A percentile compares a stretch with the other conserved stretches of the same genome.
phyloP scores from a whole-genome alignment of 345 rosid genomes.

The Gossypium anomalum region DNA sequence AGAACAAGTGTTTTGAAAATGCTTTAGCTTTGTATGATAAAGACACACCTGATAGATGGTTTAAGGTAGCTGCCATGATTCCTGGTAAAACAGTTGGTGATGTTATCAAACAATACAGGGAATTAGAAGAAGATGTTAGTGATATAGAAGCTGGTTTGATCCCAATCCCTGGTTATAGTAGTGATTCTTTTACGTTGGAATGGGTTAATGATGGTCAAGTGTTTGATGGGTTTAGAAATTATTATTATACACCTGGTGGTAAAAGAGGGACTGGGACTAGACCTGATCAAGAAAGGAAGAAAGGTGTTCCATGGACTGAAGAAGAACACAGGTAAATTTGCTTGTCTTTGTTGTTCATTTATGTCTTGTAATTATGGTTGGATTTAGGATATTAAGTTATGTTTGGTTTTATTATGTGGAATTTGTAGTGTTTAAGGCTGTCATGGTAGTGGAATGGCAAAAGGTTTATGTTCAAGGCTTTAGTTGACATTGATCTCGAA shows the following conservation, averaged over 20 bases:
- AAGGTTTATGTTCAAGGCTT: too few species aligned
- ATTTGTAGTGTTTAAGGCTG: background rate
- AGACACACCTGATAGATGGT: slow-evolving; percentile 92
- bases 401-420: background rate
- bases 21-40: slow-evolving; percentile 79
- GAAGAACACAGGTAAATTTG: slow-evolving; percentile 88
- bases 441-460: background rate
- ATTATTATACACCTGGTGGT: slow-evolving; percentile 53
- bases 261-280: slow-evolving; percentile 60
- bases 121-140: slow-evolving; percentile 84
- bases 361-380: background rate
- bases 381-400: background rate
- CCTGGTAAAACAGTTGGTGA: slow-evolving; percentile 93
- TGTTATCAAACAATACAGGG: slow-evolving; percentile 82
- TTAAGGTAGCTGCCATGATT: slow-evolving; percentile 76
- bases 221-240: slow-evolving; percentile 44
- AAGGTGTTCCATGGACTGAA: slow-evolving; percentile 99
- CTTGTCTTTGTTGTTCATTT: background rate
- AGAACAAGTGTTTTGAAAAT: slow-evolving; percentile 91
- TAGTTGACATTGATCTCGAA: background rate
- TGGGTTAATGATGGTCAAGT: slow-evolving; percentile 46
- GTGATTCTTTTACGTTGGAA: slow-evolving; percentile 79
- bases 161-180: slow-evolving; percentile 73
- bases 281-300: slow-evolving; percentile 90
- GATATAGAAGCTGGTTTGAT: slow-evolving; percentile 92